Percentiles rank a stretch among this genome's conserved stretches.
Evolutionary conservation across 495 filamentous ascomycete species (phyloP).

Genomic region (Poronia punctata): DNA sequence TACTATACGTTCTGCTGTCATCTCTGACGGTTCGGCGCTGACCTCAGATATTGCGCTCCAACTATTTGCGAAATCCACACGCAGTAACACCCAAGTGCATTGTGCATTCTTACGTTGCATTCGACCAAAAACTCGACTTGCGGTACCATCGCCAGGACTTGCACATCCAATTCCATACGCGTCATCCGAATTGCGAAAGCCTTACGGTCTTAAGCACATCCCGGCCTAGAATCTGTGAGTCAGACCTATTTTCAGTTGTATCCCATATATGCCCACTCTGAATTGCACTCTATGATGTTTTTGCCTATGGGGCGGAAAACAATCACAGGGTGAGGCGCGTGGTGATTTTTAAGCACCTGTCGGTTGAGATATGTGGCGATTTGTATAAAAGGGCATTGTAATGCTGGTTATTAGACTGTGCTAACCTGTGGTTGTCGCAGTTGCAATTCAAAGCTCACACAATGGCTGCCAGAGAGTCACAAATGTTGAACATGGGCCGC

Average conservation of each 20-base stretch:
- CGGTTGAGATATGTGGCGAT: too few relatives aligned
- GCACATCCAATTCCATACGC: constrained; percentile 30
- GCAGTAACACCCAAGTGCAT: constrained; percentile 9
- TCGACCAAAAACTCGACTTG: constrained; percentile 27
- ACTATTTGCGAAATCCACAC: constrained; percentile 11
- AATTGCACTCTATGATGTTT: constrained; percentile 12
- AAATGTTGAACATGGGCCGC: constrained; percentile 45
- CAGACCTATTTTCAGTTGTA: constrained; percentile 27
- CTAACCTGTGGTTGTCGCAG: constrained; percentile 2
- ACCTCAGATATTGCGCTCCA: constrained; percentile 30
- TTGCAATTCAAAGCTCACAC: constrained; percentile 15
- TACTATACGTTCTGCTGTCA: constrained; percentile 24
- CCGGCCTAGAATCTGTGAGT: constrained; percentile 34
- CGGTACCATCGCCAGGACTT: constrained; percentile 29
- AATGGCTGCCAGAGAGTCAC: constrained; percentile 43
- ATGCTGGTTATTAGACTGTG: too few relatives aligned
- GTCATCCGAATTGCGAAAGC: too few relatives aligned
- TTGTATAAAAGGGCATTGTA: too few relatives aligned
- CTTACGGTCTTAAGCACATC: constrained; percentile 22
- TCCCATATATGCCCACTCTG: constrained; percentile 8
- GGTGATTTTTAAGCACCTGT: too few relatives aligned
- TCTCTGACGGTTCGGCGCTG: constrained; percentile 27
- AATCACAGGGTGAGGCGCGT: too few relatives aligned
- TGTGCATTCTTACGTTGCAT: constrained; percentile 19
- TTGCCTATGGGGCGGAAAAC: too few relatives aligned